Conservation (phyloP, 225 moss, liverwort and hornwort genomes). For the Physcomitrellopsis africana region DNA sequence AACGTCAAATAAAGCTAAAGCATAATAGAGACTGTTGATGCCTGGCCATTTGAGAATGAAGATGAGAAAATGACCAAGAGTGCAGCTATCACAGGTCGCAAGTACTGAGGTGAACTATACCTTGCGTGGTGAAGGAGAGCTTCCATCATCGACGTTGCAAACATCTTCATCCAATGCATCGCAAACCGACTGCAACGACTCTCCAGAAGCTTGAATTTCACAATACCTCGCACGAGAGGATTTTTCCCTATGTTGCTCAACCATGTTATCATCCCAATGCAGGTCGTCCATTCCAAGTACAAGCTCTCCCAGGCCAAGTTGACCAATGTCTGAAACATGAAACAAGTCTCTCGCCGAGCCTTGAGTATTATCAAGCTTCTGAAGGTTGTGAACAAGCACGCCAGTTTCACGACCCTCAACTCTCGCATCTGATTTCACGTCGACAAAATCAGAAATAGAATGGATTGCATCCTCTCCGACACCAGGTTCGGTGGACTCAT, state of each 20-base stretch:
- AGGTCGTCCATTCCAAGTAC: slow-evolving; percentile 46
- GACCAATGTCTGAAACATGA: slow-evolving; percentile 23
- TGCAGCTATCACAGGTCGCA: background rate
- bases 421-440: slow-evolving; percentile 16
- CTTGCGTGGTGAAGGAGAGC: slow-evolving; percentile 39
- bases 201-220: slow-evolving; percentile 40
- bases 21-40: background rate
- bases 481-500: background rate
- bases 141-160: slow-evolving; percentile 32
- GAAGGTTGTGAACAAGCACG: background rate
- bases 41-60: background rate
- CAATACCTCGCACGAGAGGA: slow-evolving; percentile 32
- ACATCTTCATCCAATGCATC: slow-evolving; percentile 41
- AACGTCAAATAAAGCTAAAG: slow-evolving; percentile 7
- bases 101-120: slow-evolving; percentile 28
- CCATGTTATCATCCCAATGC: slow-evolving; percentile 41
- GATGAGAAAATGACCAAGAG: background rate
- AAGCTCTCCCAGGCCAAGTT: slow-evolving; percentile 30
- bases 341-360: slow-evolving; percentile 25
- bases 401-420: slow-evolving; percentile 12
- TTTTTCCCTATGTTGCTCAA: slow-evolving; percentile 19
- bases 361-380: slow-evolving; percentile 25
- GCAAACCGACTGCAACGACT: slow-evolving; percentile 36
- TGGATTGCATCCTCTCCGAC: background rate
- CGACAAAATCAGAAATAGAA: background rate